Evolutionary conservation across 2,329 filamentous ascomycete species (phyloP).

Genomic region (Nemania sp.): DNA sequence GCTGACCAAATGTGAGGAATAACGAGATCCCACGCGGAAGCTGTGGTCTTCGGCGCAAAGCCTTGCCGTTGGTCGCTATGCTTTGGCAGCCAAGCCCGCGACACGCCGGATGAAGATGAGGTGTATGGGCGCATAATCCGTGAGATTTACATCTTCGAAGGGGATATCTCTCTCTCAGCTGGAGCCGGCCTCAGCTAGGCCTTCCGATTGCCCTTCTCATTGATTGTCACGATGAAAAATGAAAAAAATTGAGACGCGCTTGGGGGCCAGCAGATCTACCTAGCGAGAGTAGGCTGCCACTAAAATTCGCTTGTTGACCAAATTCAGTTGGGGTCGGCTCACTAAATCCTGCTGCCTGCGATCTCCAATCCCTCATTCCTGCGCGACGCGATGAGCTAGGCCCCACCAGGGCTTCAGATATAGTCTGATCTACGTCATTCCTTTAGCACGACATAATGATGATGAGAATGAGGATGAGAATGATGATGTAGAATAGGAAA

Average conservation of each 20-base stretch:
- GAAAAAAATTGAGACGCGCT: background rate
- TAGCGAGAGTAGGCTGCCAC: background rate
- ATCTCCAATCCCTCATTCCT: too few relatives aligned
- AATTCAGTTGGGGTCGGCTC: too few relatives aligned
- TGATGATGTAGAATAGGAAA: too few relatives aligned
- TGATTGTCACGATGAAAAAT: background rate
- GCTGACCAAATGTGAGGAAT: constrained; percentile 22
- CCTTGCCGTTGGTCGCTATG: background rate
- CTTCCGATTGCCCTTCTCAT: background rate
- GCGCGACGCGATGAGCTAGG: too few relatives aligned
- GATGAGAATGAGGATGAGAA: too few relatives aligned
- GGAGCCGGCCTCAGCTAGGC: background rate
- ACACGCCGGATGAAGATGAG: constrained; percentile 10
- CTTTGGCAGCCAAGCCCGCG: background rate
- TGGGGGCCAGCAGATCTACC: too few relatives aligned
- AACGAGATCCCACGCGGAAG: background rate
- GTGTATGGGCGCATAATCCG: background rate
- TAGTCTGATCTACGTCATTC: too few relatives aligned
- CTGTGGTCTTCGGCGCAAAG: background rate
- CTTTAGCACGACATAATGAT: too few relatives aligned
- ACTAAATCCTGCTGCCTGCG: too few relatives aligned
- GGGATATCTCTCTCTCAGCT: background rate
- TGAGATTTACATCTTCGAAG: constrained; percentile 10
- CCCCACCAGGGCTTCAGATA: too few relatives aligned
- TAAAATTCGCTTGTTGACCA: too few relatives aligned